Evolutionary conservation across 257 asterid species (phyloP).

Genomic region (Jaltomata sinuosa): DNA sequence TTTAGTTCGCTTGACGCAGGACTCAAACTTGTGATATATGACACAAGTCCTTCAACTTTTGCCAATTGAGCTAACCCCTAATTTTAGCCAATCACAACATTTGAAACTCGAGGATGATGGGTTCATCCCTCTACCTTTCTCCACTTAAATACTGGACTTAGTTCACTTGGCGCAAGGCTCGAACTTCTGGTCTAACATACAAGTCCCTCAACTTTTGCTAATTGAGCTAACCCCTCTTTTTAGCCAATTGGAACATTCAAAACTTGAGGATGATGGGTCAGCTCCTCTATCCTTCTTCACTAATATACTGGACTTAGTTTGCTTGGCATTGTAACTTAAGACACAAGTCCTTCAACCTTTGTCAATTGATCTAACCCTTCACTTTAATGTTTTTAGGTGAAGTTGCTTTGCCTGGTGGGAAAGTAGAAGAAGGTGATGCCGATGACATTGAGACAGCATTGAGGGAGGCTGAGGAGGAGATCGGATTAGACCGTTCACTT

Average conservation of each 20-base stretch:
- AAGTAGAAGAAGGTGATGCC: slow-evolving; percentile 57
- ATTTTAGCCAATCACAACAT: not conserved
- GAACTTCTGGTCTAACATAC: too few species aligned
- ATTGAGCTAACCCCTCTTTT: not conserved
- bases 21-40: not conserved
- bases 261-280: not conserved
- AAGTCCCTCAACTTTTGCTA: too few species aligned
- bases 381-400: slow-evolving; percentile 42
- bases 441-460: slow-evolving; percentile 53
- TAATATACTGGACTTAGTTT: too few species aligned
- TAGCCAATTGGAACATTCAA: not conserved
- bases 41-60: not conserved
- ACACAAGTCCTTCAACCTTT: not conserved
- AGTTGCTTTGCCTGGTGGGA: slow-evolving; percentile 88
- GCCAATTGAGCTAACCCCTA: not conserved
- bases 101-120: not conserved
- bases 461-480: slow-evolving; percentile 91
- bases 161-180: not conserved
- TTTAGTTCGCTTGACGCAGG: not conserved
- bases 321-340: not conserved
- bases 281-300: too few species aligned
- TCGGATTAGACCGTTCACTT: slow-evolving; percentile 68
- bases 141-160: not conserved
- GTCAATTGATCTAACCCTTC: not conserved
- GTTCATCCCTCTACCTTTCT: not conserved